Evolutionary conservation across 257 asterid genomes (phyloP), one percentile per base, ranked within the genome.

Genomic region (Paulownia fortunei): DNA sequence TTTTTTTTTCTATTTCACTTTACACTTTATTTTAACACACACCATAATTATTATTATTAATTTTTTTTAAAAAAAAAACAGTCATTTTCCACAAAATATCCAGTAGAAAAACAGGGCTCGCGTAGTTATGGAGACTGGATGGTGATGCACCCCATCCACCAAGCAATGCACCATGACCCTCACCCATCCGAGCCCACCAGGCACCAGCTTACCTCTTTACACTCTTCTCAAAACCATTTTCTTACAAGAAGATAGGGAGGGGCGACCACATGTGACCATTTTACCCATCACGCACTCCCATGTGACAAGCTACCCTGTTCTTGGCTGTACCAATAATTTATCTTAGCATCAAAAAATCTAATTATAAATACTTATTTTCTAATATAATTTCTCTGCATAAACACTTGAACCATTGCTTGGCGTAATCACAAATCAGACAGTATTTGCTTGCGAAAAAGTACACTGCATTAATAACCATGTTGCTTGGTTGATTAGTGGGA

Each of bases 391-490:
- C 5, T 23, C 30, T 27, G 13, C 10, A 30, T 36, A 42, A 71
- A 23, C 16, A 56, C 18, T 16, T 42, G 23, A 72, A 30, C 8
- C 11, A 27, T 36, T 61, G 26, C 0, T 24, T 47, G 41, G 47
- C 41, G 18, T 47, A 46, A 75, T 19, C 19, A 23, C 3, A 8
- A 73, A 80, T 59, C 47, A 59, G 84, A 80, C 84, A 65, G 68
- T 44, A 74, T 23, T 47, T 81, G 32, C 37, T 34, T 34, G 37
- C 37, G n/a, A n/a, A n/a, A 36, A 47, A 63, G 79, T 67, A 79
- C 73, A 64, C 24, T 7, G 42, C 86, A 83, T 83, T 86, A 81
- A 86, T 83, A 70, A 34, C 77, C 89, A 86, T 78, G 87, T 83
- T 79, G 84, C 19, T 8, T 15, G 78, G 87, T 85, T 79, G 69